Percentiles rank a stretch among this genome's conserved stretches.
Conservation (phyloP, 768 basidiomycete species). For the Chalciporus sphaerocephalus region DNA sequence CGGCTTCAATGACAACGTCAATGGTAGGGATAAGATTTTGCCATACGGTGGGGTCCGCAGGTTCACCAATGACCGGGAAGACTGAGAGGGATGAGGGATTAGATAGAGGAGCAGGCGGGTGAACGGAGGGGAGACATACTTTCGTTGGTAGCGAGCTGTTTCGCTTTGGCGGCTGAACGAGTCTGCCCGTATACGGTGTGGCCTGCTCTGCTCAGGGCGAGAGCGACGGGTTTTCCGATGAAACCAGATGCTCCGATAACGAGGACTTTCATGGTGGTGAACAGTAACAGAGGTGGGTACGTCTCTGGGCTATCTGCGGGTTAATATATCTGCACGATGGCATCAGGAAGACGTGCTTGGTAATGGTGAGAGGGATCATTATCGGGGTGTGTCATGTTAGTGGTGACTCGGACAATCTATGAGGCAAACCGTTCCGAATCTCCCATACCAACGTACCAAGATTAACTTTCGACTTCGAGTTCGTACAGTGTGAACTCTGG, state of each 20-base stretch:
- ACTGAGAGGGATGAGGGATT: constrained; percentile 4
- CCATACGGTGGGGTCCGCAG: constrained; percentile 13
- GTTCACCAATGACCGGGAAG: constrained; percentile 24
- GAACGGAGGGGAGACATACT: constrained; percentile 2
- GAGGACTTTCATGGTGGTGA: constrained; percentile 13
- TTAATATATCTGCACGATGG: neutral
- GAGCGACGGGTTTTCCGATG: constrained; percentile 30
- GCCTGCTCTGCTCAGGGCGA: constrained; percentile 32
- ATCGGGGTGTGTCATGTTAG: too few species aligned
- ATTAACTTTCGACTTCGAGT: too few species aligned
- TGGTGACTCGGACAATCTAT: too few species aligned
- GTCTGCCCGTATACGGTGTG: constrained; percentile 35
- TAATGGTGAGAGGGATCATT: neutral
- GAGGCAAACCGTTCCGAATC: too few species aligned
- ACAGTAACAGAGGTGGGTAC: too few species aligned
- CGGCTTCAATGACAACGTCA: constrained; percentile 21
- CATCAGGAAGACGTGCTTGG: neutral
- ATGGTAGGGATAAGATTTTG: constrained; percentile 13
- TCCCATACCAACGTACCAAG: too few species aligned
- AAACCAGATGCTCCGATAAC: constrained; percentile 29
- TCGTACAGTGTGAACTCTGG: too few species aligned
- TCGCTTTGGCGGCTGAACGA: constrained; percentile 23
- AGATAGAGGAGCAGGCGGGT: neutral
- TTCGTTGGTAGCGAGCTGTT: constrained; percentile 26
- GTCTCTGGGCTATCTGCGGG: neutral